Conservation (phyloP, 2,329 filamentous ascomycete species). For the Alternaria tenuissima region DNA sequence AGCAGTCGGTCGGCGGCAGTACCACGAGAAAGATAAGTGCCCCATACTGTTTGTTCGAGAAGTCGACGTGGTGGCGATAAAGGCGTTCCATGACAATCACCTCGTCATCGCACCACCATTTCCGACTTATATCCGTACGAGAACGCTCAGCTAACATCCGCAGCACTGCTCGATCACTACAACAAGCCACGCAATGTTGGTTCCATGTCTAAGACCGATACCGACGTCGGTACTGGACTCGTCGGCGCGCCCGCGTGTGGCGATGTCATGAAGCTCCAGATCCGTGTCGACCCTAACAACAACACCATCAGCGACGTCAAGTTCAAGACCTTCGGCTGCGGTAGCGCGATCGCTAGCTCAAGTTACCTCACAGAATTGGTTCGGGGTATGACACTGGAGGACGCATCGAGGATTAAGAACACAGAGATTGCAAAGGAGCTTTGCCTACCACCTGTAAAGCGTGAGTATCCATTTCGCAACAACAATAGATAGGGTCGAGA, state of each 20-base stretch:
- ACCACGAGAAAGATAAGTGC: conserved; percentile 72
- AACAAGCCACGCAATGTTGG: conserved; percentile 81
- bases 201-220: conserved; percentile 79
- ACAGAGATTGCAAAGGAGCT: conserved; percentile 98
- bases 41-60: conserved; percentile 7
- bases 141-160: conserved; percentile 52
- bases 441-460: conserved; percentile 85
- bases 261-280: conserved; percentile 94
- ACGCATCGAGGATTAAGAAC: conserved; percentile 91
- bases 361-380: conserved; percentile 96
- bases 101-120: conserved; percentile 10
- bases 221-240: conserved; percentile 87
- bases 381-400: conserved; percentile 93
- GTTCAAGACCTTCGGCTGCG: conserved; percentile 98
- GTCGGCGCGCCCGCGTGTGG: conserved; percentile 90
- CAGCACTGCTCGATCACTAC: conserved; percentile 78
- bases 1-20: conserved; percentile 57
- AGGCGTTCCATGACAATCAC: conserved; percentile 8
- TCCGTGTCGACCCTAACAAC: conserved; percentile 85
- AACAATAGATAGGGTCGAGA: neutral
- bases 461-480: conserved; percentile 60
- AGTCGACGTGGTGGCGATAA: conserved; percentile 22
- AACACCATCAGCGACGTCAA: conserved; percentile 93
- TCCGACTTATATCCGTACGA: conserved; percentile 2
- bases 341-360: conserved; percentile 91